Base-by-base conservation (phyloP, 1,284 basidiomycete species). In the Ganoderma resinaceum region DNA sequence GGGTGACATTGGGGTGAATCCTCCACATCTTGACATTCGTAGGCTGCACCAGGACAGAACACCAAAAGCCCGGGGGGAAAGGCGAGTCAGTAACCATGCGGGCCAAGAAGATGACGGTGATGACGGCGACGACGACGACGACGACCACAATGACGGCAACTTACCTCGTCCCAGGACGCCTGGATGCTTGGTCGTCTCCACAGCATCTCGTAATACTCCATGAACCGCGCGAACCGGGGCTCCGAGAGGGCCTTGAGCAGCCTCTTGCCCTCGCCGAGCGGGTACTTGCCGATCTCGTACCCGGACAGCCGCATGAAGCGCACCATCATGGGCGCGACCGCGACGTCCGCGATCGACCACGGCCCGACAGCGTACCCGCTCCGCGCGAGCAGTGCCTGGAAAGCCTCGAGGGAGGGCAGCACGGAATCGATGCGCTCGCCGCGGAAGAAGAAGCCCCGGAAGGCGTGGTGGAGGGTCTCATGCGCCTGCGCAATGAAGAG, bases 401-500 rank as follows among this genome's bases (percentile, higher is more conserved):
- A 58, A 8, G 75, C 76, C 43, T 78, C 77, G 35, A 80, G 35
- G 0, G 73, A 78, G 3, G 74, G 70, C 12, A 85, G 73, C 42
- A 90, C 65, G 0, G 76, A 78, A 3, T 84, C 83, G 14, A 81
- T 78, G 18, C 87, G 89, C 1, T 80, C 78, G 12, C 77, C 52
- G n/a, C 82, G 61, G 65, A 85, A 81, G 57, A 81, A 64, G 58
- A 74, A 76, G 18, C 65, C 62, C 59, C 66, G 62, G 61, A 72
- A 71, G 38, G 78, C 84, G 0, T 85, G 80, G 31, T 77, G 60
- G 64, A 87, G 77, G 67, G 85, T 86, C 66, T 80, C 84, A 9
- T 82, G 79, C 38, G 86, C 80, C 2, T 80, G 79, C 60, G 90
- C 87, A 70, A 87, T 86, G 80, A 91, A 88, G 75, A 89, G 86